Percentiles rank a stretch among this genome's conserved stretches.
Conservation (phyloP, 2,329 filamentous ascomycete genomes). For the Cordyceps militaris region DNA sequence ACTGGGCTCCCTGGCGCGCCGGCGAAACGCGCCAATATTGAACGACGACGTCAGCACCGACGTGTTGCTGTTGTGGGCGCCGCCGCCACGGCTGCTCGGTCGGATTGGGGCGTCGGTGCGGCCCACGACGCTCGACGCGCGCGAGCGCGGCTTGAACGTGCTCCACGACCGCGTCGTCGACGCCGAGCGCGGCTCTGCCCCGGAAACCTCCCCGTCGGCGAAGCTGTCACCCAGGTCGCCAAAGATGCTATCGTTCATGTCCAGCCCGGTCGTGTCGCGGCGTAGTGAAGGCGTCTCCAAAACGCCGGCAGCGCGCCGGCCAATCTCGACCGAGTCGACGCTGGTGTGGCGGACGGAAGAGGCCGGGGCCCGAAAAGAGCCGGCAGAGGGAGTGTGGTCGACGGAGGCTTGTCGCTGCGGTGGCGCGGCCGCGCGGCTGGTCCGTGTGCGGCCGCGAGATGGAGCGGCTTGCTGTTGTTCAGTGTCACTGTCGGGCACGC, state of each 20-base stretch:
- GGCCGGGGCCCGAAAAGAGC: background rate
- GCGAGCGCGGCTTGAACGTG: slow-evolving; percentile 38
- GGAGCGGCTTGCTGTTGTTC: slow-evolving; percentile 21
- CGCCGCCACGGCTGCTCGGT: slow-evolving; percentile 42
- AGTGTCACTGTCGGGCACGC: slow-evolving; percentile 14
- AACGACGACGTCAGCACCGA: slow-evolving; percentile 43
- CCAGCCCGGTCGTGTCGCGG: slow-evolving; percentile 40
- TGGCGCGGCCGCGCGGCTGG: slow-evolving; percentile 9
- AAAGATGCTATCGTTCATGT: slow-evolving; percentile 43
- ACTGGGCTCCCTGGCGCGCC: slow-evolving; percentile 53
- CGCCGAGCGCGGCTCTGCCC: slow-evolving; percentile 28
- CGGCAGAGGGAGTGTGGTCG: slow-evolving; percentile 17
- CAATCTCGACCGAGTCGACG: slow-evolving; percentile 29
- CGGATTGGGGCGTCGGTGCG: slow-evolving; percentile 45
- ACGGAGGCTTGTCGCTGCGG: slow-evolving; percentile 7
- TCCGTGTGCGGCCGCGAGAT: slow-evolving; percentile 18
- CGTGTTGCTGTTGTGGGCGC: slow-evolving; percentile 28
- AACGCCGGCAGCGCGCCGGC: slow-evolving; percentile 28
- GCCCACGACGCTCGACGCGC: slow-evolving; percentile 44
- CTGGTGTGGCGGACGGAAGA: slow-evolving; percentile 21
- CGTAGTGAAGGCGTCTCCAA: slow-evolving; percentile 26
- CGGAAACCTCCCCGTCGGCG: slow-evolving; percentile 29
- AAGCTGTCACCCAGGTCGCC: slow-evolving; percentile 38
- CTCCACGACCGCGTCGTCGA: slow-evolving; percentile 41
- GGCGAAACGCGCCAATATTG: slow-evolving; percentile 51